These are phyloP conservation scores for Amniculicola lignicola DNA, from an alignment of 495 filamentous ascomycete species.

Conservation along the genomic window DNA sequence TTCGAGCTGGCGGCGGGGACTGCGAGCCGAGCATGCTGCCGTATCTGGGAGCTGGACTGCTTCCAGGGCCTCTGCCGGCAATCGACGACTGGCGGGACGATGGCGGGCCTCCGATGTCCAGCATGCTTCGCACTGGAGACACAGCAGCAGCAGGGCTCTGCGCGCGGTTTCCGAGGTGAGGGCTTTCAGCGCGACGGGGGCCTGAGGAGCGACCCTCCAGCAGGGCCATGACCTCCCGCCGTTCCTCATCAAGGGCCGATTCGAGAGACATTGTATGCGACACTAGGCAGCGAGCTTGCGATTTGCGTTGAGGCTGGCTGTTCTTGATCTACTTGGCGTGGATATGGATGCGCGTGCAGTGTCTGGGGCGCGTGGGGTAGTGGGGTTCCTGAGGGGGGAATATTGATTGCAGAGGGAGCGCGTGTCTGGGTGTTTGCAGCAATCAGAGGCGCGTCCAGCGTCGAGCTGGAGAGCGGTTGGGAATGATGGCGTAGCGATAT, in stretches of 20 bases:
- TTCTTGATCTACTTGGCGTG: too few species aligned
- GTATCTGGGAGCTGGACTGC: slow-evolving; percentile 7
- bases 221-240: slow-evolving; percentile 64
- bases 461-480: too few species aligned
- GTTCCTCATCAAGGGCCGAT: slow-evolving; percentile 69
- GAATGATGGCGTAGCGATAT: too few species aligned
- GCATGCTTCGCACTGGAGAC: slow-evolving; percentile 59
- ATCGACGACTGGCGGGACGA: slow-evolving; percentile 47
- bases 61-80: slow-evolving; percentile 36
- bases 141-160: slow-evolving; percentile 49
- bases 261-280: slow-evolving; percentile 61
- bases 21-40: slow-evolving; percentile 31
- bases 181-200: slow-evolving; percentile 25
- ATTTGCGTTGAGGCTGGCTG: too few species aligned
- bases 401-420: too few species aligned
- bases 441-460: too few species aligned
- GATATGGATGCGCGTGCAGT: too few species aligned
- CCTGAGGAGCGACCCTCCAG: slow-evolving; percentile 46
- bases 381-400: too few species aligned
- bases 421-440: too few species aligned
- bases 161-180: slow-evolving; percentile 38
- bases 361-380: too few species aligned
- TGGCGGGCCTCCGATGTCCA: slow-evolving; percentile 49
- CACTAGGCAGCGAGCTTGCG: too few species aligned
- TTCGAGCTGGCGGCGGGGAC: slow-evolving; percentile 9